Conservation (phyloP, 108 stramenopile genomes). For the Pseudonitzschia pungens region DNA sequence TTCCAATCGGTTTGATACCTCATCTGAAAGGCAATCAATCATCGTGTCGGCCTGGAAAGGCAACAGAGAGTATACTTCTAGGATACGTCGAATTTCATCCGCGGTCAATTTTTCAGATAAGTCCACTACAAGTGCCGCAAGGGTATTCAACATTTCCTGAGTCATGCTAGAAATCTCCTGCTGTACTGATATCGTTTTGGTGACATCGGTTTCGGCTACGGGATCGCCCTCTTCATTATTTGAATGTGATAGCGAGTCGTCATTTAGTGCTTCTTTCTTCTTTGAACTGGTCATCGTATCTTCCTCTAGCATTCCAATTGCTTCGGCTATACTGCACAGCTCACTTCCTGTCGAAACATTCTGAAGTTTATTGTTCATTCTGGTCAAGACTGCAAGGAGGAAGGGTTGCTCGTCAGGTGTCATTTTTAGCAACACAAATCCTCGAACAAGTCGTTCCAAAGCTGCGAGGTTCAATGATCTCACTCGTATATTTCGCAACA, state of each 20-base stretch:
- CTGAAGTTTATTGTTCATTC: slow-evolving; percentile 10
- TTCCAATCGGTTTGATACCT: slow-evolving; percentile 10
- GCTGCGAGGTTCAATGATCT: slow-evolving; percentile 7
- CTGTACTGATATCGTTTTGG: neutral
- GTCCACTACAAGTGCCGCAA: neutral
- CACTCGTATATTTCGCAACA: slow-evolving; percentile 24
- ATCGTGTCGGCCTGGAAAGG: slow-evolving; percentile 44
- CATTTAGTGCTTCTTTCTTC: neutral
- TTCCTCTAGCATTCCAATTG: slow-evolving; percentile 21
- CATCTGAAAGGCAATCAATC: slow-evolving; percentile 27
- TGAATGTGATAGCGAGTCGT: neutral
- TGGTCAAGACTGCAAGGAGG: slow-evolving; percentile 16
- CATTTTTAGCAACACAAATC: slow-evolving; percentile 28
- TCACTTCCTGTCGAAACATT: neutral
- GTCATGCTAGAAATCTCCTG: neutral
- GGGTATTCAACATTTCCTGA: slow-evolving; percentile 8
- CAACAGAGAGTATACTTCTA: slow-evolving; percentile 33
- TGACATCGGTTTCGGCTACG: neutral
- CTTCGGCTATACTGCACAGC: slow-evolving; percentile 26
- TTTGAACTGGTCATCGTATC: slow-evolving; percentile 7
- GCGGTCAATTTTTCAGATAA: slow-evolving; percentile 15
- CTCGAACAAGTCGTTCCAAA: slow-evolving; percentile 24
- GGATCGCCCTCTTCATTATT: neutral
- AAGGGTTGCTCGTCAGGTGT: slow-evolving; percentile 17
- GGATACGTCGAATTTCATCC: slow-evolving; percentile 32